Evolutionary conservation across 305 asterid species (phyloP), one percentile per base, ranked within the genome.

Genomic region (Rubia occidens): DNA sequence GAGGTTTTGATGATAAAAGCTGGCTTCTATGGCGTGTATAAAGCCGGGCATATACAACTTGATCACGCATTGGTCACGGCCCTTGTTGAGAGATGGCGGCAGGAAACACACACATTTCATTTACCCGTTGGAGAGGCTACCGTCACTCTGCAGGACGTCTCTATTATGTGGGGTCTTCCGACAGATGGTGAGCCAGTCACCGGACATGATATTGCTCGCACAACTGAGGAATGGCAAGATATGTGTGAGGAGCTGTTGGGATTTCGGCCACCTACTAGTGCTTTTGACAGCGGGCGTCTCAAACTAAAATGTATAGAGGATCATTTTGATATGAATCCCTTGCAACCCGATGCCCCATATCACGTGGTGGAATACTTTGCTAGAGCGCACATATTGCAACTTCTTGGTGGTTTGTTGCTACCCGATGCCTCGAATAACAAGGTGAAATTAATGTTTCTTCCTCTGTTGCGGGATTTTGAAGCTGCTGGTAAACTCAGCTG

Each of bases 1-100:
- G 91, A 89, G 77, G 74, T 71, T 56, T 80, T 82, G 82, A 83
- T 89, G 89, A 76, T 87, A 73, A 85, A 78, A 79, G 94, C 90
- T 49, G 96, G 96, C 62, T 89, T 89, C 62, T 89, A 89, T 67
- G 96, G 96, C 67, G 96, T 89, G 43, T 89, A 84, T 68, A 89
- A 83, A 78, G 91, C 94, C 7, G 96, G 96, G 47, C 96, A 91
- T 55, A 87, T 89, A 75, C 82, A 91, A 42, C 81, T 89, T 8
- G 96, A 89, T 76, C 96, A 89, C 73, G 96, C 96, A 53, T 76
- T 89, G 68, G 83, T 87, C 69, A 89, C 94, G 8, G 91, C 94
- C 9, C 77, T 89, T 75, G 94, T 89, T 21, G 94, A 89, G 79
- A 82, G 96, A 66, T 89, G 96, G 96, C 88, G 91, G n/a, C 96